Evolutionary conservation across 1,284 basidiomycete genomes (phyloP), one percentile per base, ranked within the genome.

Genomic region (Cutaneotrichosporon spelunceum): DNA sequence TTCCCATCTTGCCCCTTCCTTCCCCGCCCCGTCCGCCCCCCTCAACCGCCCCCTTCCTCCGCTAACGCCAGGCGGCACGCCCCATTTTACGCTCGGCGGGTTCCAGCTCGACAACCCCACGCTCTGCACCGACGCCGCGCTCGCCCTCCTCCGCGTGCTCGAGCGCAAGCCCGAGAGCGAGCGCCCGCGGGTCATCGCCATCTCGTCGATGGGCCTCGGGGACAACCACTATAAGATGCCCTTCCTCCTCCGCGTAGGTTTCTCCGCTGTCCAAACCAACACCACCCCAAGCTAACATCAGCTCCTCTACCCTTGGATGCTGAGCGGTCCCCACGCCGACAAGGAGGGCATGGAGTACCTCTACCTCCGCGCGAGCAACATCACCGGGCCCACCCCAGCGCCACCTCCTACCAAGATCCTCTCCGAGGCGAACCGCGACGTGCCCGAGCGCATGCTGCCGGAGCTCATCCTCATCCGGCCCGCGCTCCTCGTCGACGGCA

Each of bases 141-240:
- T 62, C 2, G 65, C 64, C 19, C 57, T 73, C 3, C 30, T 71
- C 11, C 42, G 57, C 27, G 66, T 64, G 14, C 57, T 73, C 16
- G 34, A 24, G 7, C 21, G 27, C 11, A n/a, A 66, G 4, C 47
- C 42, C 10, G 16, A 27, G 5, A 19, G 42, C 3, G 13, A 50
- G 27, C 52, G 52, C 6, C 72, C 72, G 9, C 55, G 72, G 21
- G 57, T 73, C 16, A 42, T 73, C 8, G 66, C 56, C 10, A 58
- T 68, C n/a, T 62, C 58, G 47, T 66, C 69, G 1, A 73, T 73
- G 72, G 72, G 70, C 10, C 66, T 73, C 14, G 69, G 67, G 14
- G 56, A 64, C 5, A 64, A 66, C 48, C 70, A 71, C 55, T 21
- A 65, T 14, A 49, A 49, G 53, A 68, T 71, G 64, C 70, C 70